Percentiles rank a stretch among this genome's conserved stretches.
These are phyloP conservation scores for Talaromyces sp. DNA, from an alignment of 2,329 filamentous ascomycete species.

Conservation along the genomic window DNA sequence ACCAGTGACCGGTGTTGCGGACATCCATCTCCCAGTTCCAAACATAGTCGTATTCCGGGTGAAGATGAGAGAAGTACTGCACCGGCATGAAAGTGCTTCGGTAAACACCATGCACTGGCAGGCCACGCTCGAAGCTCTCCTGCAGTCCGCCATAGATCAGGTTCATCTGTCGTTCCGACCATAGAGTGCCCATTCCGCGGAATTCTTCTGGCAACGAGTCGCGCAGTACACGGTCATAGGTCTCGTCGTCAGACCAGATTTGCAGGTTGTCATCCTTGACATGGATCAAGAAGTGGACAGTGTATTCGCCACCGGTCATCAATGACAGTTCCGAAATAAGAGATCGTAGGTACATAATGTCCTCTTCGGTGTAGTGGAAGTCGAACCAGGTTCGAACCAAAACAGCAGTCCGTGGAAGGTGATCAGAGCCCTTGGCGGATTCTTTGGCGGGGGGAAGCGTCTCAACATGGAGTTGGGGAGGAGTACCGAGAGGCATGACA, in stretches of 20 bases:
- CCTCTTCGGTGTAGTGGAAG: conserved; percentile 72
- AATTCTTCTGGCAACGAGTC: conserved; percentile 74
- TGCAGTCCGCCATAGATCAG: conserved; percentile 83
- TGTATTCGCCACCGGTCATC: conserved; percentile 74
- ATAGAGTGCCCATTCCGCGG: conserved; percentile 79
- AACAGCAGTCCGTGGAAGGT: conserved; percentile 61
- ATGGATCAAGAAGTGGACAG: conserved; percentile 77
- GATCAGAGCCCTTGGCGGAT: conserved; percentile 19
- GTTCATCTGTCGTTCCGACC: conserved; percentile 92
- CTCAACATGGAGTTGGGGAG: conserved; percentile 14
- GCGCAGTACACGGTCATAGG: conserved; percentile 69
- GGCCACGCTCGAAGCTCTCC: conserved; percentile 65
- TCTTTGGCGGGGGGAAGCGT: conserved; percentile 16
- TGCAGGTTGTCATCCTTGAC: conserved; percentile 74
- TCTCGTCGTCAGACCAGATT: conserved; percentile 75
- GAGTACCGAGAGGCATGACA: conserved; percentile 29
- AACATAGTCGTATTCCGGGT: conserved; percentile 74
- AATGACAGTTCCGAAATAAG: conserved; percentile 75
- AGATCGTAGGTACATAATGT: conserved; percentile 75
- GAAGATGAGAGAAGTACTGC: conserved; percentile 81
- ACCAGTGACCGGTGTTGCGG: conserved; percentile 74
- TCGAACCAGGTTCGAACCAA: conserved; percentile 77
- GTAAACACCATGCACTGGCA: conserved; percentile 88
- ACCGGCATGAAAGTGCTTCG: conserved; percentile 90
- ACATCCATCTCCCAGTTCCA: conserved; percentile 90